Evolutionary conservation across 257 asterid species (phyloP).

Genomic region (Anisodus acutangulus): DNA sequence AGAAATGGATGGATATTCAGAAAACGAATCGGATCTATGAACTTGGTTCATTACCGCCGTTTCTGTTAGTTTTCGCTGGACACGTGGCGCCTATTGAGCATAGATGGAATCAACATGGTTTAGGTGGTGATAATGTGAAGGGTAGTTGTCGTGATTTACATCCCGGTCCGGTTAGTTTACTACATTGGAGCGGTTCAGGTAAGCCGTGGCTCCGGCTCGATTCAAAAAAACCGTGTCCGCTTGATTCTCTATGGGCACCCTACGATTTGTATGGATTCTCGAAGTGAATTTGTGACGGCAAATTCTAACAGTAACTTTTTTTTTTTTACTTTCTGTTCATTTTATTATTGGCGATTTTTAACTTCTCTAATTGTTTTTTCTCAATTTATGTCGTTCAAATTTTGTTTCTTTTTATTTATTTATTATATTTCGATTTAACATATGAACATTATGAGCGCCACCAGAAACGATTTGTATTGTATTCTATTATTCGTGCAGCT

Average conservation of each 20-base stretch:
- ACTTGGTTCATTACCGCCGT: slow-evolving; percentile 90
- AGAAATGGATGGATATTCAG: slow-evolving; percentile 96
- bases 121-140: slow-evolving; percentile 85
- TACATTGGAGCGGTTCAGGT: slow-evolving; percentile 96
- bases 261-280: slow-evolving; percentile 70
- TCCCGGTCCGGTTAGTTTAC: slow-evolving; percentile 88
- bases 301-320: slow-evolving; percentile 48
- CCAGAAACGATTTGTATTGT: slow-evolving; percentile 46
- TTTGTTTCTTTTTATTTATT: slow-evolving; percentile 30
- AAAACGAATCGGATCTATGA: slow-evolving; percentile 84
- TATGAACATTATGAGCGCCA: slow-evolving; percentile 34
- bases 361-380: slow-evolving; percentile 34
- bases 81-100: slow-evolving; percentile 93
- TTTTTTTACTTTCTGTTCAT: slow-evolving; percentile 18
- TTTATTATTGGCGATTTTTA: slow-evolving; percentile 28
- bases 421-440: slow-evolving; percentile 42
- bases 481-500: slow-evolving; percentile 34
- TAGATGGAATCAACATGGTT: slow-evolving; percentile 92
- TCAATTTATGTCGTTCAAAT: slow-evolving; percentile 40
- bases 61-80: slow-evolving; percentile 79
- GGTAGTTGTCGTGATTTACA: slow-evolving; percentile 93
- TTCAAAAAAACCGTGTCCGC: slow-evolving; percentile 74
- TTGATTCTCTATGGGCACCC: slow-evolving; percentile 82
- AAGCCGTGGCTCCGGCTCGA: slow-evolving; percentile 94
- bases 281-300: slow-evolving; percentile 55